These are phyloP conservation scores for Parathielavia appendiculata DNA, from an alignment of 495 filamentous ascomycete species.

Conservation along the genomic window DNA sequence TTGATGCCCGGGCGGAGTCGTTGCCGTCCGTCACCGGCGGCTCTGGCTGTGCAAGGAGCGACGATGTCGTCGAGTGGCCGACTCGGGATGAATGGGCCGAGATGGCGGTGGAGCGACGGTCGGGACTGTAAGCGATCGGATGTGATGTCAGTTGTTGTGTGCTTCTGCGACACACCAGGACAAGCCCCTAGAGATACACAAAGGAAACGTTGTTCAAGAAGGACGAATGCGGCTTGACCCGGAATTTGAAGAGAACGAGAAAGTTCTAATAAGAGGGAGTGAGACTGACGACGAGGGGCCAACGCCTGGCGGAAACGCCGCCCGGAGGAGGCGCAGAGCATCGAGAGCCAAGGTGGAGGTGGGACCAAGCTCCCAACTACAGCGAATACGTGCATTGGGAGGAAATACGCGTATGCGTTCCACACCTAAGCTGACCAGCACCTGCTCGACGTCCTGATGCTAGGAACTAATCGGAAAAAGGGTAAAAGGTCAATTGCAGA, in stretches of 20 bases:
- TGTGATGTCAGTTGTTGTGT: conserved; percentile 17
- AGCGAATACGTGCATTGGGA: neutral
- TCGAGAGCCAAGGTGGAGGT: neutral
- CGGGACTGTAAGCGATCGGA: conserved; percentile 18
- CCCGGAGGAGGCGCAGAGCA: conserved; percentile 24
- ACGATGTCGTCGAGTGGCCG: conserved; percentile 76
- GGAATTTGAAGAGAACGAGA: conserved; percentile 4
- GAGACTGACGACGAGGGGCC: conserved; percentile 21
- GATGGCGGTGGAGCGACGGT: conserved; percentile 46
- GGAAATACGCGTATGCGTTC: conserved; percentile 5
- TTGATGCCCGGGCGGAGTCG: conserved; percentile 17
- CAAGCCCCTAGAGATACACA: conserved; percentile 16
- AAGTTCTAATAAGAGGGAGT: neutral
- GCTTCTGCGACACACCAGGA: neutral
- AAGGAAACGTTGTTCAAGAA: conserved; percentile 3
- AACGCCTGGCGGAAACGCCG: conserved; percentile 18
- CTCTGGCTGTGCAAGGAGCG: conserved; percentile 62
- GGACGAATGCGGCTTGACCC: conserved; percentile 6
- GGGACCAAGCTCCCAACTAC: conserved; percentile 7
- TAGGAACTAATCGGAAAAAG: conserved; percentile 6
- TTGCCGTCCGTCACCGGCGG: conserved; percentile 26
- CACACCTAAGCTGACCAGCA: neutral
- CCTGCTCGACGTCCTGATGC: neutral
- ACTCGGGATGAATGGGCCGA: conserved; percentile 70
- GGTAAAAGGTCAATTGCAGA: neutral